phyloP scores from a whole-genome alignment of 768 basidiomycete species.

The Amanita phalloides region DNA sequence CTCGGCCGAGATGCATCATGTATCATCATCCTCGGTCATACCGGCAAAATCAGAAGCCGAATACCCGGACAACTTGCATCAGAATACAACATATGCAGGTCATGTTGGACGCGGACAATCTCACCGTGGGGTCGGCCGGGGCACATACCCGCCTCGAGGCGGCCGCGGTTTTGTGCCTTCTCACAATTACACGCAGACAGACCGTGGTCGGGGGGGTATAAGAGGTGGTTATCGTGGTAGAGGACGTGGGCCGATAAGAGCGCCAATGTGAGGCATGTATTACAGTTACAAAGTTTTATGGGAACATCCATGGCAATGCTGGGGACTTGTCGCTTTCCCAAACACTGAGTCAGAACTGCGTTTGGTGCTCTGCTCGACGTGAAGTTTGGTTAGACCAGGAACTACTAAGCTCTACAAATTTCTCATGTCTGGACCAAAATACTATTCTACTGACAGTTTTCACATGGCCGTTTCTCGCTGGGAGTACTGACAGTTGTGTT shows the following conservation, averaged over 20 bases:
- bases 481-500: no score
- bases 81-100: constrained; percentile 3
- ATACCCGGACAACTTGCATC: constrained; percentile 9
- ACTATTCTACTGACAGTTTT: no score
- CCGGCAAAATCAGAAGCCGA: background rate
- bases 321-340: no score
- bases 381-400: no score
- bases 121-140: constrained; percentile 17
- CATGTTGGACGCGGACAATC: constrained; percentile 14
- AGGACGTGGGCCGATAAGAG: constrained; percentile 21
- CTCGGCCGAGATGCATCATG: constrained; percentile 2
- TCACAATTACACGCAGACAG: constrained; percentile 8
- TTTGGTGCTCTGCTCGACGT: no score
- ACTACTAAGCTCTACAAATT: no score
- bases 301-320: no score
- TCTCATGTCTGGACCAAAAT: no score
- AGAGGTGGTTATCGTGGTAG: constrained; percentile 27
- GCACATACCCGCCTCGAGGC: constrained; percentile 14
- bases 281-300: no score
- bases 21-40: background rate
- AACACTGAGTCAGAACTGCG: no score
- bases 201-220: constrained; percentile 22
- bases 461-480: no score
- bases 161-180: constrained; percentile 17
- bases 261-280: background rate